These are phyloP conservation scores for Lachancea waltii DNA, from an alignment of 805 yeast species.

Conservation along the genomic window DNA sequence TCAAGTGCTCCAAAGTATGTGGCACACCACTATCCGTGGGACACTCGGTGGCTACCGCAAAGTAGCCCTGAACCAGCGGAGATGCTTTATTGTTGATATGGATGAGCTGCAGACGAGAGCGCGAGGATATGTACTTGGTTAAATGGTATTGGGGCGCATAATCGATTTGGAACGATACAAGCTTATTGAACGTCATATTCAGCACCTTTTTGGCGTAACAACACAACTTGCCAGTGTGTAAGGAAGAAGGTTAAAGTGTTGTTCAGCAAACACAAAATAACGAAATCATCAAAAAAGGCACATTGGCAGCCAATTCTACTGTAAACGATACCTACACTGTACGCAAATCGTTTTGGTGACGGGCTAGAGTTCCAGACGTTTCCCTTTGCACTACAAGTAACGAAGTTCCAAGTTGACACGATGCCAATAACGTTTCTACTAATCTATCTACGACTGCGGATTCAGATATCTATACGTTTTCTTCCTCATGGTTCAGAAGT, in stretches of 20 bases:
- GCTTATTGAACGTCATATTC: conserved; percentile 35
- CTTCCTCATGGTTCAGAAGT: conserved; percentile 32
- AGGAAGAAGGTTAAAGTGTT: too few relatives aligned
- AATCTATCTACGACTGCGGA: not conserved
- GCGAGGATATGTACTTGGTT: conserved; percentile 67
- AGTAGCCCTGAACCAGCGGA: conserved; percentile 87
- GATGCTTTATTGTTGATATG: conserved; percentile 66
- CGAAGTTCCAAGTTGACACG: not conserved
- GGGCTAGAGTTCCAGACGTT: too few relatives aligned
- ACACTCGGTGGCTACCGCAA: conserved; percentile 93
- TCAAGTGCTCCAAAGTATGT: conserved; percentile 89
- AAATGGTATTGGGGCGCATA: conserved; percentile 61
- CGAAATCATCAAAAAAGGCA: too few relatives aligned
- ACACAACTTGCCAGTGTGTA: too few relatives aligned
- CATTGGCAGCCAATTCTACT: too few relatives aligned
- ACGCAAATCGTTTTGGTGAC: too few relatives aligned
- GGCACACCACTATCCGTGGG: conserved; percentile 86
- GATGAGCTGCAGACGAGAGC: conserved; percentile 80
- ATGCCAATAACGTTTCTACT: not conserved
- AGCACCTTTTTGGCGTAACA: too few relatives aligned
- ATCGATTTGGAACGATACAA: conserved; percentile 55
- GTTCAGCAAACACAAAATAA: too few relatives aligned
- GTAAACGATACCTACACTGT: too few relatives aligned
- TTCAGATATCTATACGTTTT: conserved; percentile 19
- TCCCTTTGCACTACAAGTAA: too few relatives aligned